Base-by-base conservation (phyloP, 352 stramenopile genomes). In the Pythium biforme region DNA sequence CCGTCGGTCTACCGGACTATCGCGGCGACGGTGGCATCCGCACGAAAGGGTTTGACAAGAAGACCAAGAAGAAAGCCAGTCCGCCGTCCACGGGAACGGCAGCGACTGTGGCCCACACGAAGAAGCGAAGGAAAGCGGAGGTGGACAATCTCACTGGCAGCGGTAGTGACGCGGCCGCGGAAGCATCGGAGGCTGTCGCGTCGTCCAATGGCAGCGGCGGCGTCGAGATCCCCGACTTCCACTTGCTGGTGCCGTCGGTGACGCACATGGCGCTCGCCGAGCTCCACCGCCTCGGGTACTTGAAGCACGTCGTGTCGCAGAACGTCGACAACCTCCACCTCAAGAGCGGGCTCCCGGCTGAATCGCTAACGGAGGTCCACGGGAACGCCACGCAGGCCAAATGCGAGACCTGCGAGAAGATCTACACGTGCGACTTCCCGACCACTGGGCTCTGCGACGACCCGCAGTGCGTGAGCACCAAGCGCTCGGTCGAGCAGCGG, bases 311-410 rank as follows among this genome's bases (percentile, higher is more conserved):
- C 14, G 81, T 94, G 43, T 90, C 83, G 3, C 85, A 94, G 64
- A 94, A 94, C 58, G 82, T 92, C 9, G 85, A 94, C 61, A 92
- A 92, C 53, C 66, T 94, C 55, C 85, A 94, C 61, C 53, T 89
- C 9, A 94, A 94, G 70, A 94, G 85, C 66, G 85, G 85, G 0
- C 47, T 94, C 0, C 80, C 83, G 0, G 64, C 80, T 0, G 58
- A 54, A 8, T 74, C 63, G 7, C 54, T 94, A 7, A 91, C 83
- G 0, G 85, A 94, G 69, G 81, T 94, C 48, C 85, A 94, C 43
- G 85, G 85, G 29, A 94, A 94, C 66, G 83, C 83, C 23, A 94
- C 81, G 25, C 81, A 90, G 22, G 85, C 81, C 31, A 89, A 89
- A 43, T 94, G 85, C 55, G 83, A 94, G 65, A 94, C 83, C 29